Conservation (phyloP, 2,329 filamentous ascomycete genomes). For the Aspergillus glaucus region DNA sequence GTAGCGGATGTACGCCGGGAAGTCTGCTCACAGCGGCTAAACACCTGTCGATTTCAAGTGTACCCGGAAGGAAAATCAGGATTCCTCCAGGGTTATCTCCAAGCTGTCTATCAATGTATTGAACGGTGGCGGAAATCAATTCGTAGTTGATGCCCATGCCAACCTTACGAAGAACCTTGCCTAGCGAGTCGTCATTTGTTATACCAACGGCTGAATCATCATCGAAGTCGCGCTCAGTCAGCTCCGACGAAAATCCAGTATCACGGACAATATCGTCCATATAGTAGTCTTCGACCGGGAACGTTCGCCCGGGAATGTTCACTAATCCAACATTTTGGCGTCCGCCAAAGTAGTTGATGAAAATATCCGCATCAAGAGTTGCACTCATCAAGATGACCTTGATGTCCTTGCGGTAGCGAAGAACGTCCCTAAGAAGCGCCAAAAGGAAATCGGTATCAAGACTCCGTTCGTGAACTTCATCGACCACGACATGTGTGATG, state of each 20-base stretch:
- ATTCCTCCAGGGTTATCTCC: constrained; percentile 72
- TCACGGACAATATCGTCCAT: constrained; percentile 79
- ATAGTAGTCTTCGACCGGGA: constrained; percentile 83
- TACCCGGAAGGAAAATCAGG: constrained; percentile 89
- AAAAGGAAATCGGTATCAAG: constrained; percentile 92
- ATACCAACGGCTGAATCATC: constrained; percentile 38
- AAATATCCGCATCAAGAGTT: constrained; percentile 81
- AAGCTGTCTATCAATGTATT: constrained; percentile 73
- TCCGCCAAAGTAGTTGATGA: constrained; percentile 73
- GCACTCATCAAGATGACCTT: constrained; percentile 95
- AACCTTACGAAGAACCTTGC: constrained; percentile 64
- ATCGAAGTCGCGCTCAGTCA: constrained; percentile 25
- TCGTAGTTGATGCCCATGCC: constrained; percentile 89
- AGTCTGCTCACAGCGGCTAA: constrained; percentile 62
- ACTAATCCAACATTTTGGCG: constrained; percentile 68
- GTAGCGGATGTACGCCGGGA: constrained; percentile 67
- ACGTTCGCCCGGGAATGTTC: constrained; percentile 82
- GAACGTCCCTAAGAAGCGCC: constrained; percentile 75
- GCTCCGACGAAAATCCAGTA: constrained; percentile 59
- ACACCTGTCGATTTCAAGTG: constrained; percentile 81
- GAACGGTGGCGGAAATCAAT: constrained; percentile 72
- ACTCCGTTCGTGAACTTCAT: constrained; percentile 94
- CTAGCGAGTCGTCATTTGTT: constrained; percentile 46
- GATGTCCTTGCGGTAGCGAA: constrained; percentile 67
- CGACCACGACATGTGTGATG: constrained; percentile 89